A percentile compares a stretch with the other conserved stretches of the same genome.
Evolutionary conservation across 129 eudicot species (phyloP).

Genomic region (Chrysanthemum makinoi): DNA sequence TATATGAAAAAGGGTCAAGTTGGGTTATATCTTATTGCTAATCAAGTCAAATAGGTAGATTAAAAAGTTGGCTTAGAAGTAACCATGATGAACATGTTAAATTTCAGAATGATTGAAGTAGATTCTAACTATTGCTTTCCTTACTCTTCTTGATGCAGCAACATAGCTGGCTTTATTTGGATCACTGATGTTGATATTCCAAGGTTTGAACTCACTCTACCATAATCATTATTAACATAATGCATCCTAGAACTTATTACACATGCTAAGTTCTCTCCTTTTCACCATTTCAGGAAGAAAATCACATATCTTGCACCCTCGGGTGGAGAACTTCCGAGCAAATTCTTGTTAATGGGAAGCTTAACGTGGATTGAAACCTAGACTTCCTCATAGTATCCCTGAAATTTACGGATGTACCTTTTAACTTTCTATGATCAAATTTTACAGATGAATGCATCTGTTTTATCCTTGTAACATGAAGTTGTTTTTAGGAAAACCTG

Average conservation of each 20-base stretch:
- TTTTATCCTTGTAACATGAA: background rate
- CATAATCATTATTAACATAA: slow-evolving; percentile 3
- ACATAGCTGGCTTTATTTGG: slow-evolving; percentile 92
- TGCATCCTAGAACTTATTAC: background rate
- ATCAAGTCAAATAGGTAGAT: background rate
- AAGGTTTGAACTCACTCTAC: slow-evolving; percentile 44
- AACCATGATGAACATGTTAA: background rate
- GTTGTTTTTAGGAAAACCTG: background rate
- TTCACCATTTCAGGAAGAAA: slow-evolving; percentile 60
- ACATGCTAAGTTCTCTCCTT: background rate
- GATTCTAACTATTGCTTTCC: background rate
- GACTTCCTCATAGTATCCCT: background rate
- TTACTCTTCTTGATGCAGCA: slow-evolving; percentile 40
- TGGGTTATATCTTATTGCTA: background rate
- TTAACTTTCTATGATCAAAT: background rate
- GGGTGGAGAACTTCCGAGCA: slow-evolving; percentile 85
- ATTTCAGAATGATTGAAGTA: no score
- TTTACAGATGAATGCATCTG: background rate
- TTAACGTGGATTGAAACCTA: slow-evolving; percentile 78
- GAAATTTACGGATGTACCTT: slow-evolving; percentile 9
- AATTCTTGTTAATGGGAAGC: slow-evolving; percentile 66
- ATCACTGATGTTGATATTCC: slow-evolving; percentile 72
- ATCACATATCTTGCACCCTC: slow-evolving; percentile 92
- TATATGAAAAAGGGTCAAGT: background rate
- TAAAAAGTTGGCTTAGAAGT: background rate